Evolutionary conservation across 2,329 filamentous ascomycete genomes (phyloP).

Genomic region (Trichocomaceae sp.): DNA sequence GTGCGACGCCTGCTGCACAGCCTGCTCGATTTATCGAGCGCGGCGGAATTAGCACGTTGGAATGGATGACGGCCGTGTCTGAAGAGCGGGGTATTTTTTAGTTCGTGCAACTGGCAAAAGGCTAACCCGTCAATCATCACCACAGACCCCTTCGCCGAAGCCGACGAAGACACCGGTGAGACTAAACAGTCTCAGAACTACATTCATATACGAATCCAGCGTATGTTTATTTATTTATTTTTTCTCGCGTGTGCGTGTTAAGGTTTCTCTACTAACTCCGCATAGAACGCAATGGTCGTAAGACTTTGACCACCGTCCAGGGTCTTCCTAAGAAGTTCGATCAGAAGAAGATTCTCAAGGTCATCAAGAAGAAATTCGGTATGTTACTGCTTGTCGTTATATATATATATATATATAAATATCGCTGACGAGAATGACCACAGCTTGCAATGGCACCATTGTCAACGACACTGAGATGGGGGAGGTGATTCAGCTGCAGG

Average conservation of each 20-base stretch:
- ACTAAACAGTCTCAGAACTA: constrained; percentile 94
- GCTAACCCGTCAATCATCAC: constrained; percentile 27
- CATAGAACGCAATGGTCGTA: constrained; percentile 99
- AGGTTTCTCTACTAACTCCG: constrained; percentile 20
- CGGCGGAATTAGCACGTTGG: neutral
- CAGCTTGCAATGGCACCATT: constrained; percentile 99
- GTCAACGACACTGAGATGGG: constrained; percentile 94
- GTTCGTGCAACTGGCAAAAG: constrained; percentile 20
- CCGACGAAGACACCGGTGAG: constrained; percentile 98
- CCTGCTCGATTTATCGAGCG: neutral
- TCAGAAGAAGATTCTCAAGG: constrained; percentile 99
- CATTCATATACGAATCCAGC: constrained; percentile 99
- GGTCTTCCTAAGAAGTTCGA: constrained; percentile 98
- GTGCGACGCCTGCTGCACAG: constrained; percentile 3
- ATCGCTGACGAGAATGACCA: neutral
- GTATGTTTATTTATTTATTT: constrained; percentile 51
- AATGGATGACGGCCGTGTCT: neutral
- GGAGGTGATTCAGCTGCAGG: constrained; percentile 99
- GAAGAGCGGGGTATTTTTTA: constrained; percentile 32
- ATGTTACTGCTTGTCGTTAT: constrained; percentile 30
- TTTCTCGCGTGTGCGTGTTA: too few species aligned
- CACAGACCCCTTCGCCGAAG: constrained; percentile 99
- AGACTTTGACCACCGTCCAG: constrained; percentile 99
- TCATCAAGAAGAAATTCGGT: constrained; percentile 99
- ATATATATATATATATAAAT: too few species aligned